Conservation (phyloP, 257 asterid species). For the Apocynum venetum region DNA sequence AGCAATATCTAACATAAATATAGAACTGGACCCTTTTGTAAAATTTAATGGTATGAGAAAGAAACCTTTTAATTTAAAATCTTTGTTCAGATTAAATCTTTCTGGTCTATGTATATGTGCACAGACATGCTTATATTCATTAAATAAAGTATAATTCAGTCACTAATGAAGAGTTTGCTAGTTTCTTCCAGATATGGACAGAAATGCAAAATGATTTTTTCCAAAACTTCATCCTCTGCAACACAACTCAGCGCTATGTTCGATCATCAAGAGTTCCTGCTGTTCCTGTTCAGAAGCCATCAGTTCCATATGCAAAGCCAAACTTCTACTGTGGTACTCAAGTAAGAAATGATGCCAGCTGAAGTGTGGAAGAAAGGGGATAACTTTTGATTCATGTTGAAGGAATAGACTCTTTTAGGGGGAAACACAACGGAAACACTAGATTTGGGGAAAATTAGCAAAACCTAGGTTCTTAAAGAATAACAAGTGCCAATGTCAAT, state of each 20-base stretch:
- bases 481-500: not conserved
- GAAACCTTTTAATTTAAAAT: not conserved
- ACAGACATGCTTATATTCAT: not conserved
- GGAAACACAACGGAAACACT: not conserved
- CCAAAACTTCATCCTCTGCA: slow-evolving; percentile 91
- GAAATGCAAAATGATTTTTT: slow-evolving; percentile 98
- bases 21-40: not conserved
- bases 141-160: not conserved
- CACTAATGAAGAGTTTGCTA: slow-evolving; percentile 22
- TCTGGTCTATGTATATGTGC: not conserved
- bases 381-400: not conserved
- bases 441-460: not conserved
- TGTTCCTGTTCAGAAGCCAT: slow-evolving; percentile 83
- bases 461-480: not conserved
- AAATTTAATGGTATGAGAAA: not conserved
- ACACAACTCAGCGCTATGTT: slow-evolving; percentile 97
- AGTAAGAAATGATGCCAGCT: slow-evolving; percentile 45
- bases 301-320: slow-evolving; percentile 87
- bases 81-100: not conserved
- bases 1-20: not conserved
- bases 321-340: slow-evolving; percentile 91
- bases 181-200: slow-evolving; percentile 70
- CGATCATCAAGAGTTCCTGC: slow-evolving; percentile 78
- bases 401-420: not conserved
- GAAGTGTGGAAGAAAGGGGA: too few relatives aligned